These are phyloP conservation scores for Inga leiocalycina DNA, from an alignment of 306 rosid genomes.

Conservation along the genomic window DNA sequence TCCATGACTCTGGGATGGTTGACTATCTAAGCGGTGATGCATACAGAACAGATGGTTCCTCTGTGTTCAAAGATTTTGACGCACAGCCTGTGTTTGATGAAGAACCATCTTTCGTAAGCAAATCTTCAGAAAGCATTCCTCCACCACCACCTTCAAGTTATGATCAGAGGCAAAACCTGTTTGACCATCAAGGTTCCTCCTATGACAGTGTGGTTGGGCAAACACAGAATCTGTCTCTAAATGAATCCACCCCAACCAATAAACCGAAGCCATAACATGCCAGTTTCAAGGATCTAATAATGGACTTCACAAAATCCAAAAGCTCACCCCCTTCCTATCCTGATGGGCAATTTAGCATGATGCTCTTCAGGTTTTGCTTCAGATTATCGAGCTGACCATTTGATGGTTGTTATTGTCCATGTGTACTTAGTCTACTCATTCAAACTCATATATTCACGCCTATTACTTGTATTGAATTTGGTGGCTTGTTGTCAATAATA, in stretches of 20 bases:
- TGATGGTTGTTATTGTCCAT: conserved; percentile 49
- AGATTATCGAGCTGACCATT: conserved; percentile 40
- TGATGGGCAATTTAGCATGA: conserved; percentile 65
- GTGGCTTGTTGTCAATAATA: not conserved
- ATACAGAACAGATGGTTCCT: conserved; percentile 63
- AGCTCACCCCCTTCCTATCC: conserved; percentile 76
- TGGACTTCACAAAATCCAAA: conserved; percentile 85
- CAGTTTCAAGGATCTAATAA: conserved; percentile 76
- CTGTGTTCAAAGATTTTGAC: conserved; percentile 41
- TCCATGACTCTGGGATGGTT: conserved; percentile 55
- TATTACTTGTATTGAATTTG: conserved; percentile 38
- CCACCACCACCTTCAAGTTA: conserved; percentile 84
- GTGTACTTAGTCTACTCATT: conserved; percentile 38
- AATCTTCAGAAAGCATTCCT: conserved; percentile 58
- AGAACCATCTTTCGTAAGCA: conserved; percentile 60
- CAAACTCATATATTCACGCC: conserved; percentile 51
- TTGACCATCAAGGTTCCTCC: conserved; percentile 70
- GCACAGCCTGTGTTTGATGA: conserved; percentile 70
- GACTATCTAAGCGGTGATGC: conserved; percentile 94
- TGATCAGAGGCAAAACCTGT: conserved; percentile 82
- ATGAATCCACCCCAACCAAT: conserved; percentile 59
- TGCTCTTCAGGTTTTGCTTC: conserved; percentile 39
- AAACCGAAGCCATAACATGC: conserved; percentile 80
- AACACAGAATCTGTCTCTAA: conserved; percentile 75
- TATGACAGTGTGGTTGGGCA: conserved; percentile 72